phyloP scores from a whole-genome alignment of 2,329 filamentous ascomycete genomes.

The Colletotrichum phormii region DNA sequence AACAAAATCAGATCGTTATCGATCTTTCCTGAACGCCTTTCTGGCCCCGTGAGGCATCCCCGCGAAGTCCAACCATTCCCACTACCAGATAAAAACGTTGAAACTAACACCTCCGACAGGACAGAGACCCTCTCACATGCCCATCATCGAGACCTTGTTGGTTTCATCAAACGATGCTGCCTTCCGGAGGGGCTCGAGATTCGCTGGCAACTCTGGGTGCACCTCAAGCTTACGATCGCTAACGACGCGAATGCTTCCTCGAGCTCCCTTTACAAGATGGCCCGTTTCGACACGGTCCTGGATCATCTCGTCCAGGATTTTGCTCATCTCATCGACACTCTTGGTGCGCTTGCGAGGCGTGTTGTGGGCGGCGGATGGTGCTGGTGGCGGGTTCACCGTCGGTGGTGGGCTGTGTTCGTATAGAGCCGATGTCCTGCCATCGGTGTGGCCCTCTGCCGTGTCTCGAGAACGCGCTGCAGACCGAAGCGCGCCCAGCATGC shows the following conservation, averaged over 20 bases:
- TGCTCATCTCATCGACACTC: constrained; percentile 92
- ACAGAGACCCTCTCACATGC: constrained; percentile 6
- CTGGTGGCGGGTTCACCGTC: constrained; percentile 33
- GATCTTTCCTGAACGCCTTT: constrained; percentile 34
- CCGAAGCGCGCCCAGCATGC: constrained; percentile 89
- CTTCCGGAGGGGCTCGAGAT: constrained; percentile 54
- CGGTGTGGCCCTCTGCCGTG: constrained; percentile 69
- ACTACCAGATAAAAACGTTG: background rate
- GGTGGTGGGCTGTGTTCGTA: constrained; percentile 36
- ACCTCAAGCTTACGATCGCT: constrained; percentile 54
- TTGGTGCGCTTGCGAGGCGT: constrained; percentile 63
- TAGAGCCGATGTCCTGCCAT: constrained; percentile 43
- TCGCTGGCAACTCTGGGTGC: constrained; percentile 47
- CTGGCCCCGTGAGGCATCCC: constrained; percentile 4
- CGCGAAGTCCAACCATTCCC: background rate
- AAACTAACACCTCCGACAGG: constrained; percentile 37
- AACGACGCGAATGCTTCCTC: constrained; percentile 74
- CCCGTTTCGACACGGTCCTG: constrained; percentile 85
- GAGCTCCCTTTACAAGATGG: constrained; percentile 73
- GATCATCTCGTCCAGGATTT: constrained; percentile 96
- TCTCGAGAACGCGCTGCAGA: constrained; percentile 89
- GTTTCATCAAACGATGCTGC: constrained; percentile 44
- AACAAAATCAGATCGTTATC: constrained; percentile 20
- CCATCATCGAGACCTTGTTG: constrained; percentile 41
- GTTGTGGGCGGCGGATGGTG: constrained; percentile 12